Conservation (phyloP, 208 protist species). For the Crithidia thermophila region DNA sequence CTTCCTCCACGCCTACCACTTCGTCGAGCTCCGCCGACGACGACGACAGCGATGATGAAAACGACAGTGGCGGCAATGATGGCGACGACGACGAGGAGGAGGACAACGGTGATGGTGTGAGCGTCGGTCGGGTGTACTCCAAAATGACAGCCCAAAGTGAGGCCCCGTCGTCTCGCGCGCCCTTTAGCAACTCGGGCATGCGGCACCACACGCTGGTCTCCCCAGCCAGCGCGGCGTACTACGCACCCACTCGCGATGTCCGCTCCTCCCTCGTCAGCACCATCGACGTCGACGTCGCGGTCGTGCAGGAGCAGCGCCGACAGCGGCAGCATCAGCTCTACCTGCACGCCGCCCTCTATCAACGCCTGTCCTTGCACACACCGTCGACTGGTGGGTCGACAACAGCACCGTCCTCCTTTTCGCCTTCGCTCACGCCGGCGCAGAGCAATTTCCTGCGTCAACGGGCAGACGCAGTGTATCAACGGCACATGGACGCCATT, state of each 20-base stretch:
- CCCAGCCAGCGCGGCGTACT: not conserved
- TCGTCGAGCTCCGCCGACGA: not conserved
- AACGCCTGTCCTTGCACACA: not conserved
- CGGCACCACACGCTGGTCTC: not conserved
- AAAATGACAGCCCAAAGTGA: constrained; percentile 10
- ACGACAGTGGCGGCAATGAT: not conserved
- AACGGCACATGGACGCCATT: constrained; percentile 45
- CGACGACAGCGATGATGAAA: not conserved
- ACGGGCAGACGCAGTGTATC: constrained; percentile 21
- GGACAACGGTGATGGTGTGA: not conserved
- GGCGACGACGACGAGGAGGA: constrained; percentile 11
- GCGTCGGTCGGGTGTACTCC: not conserved
- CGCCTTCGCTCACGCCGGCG: not conserved
- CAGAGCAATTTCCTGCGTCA: constrained; percentile 12
- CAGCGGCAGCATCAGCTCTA: constrained; percentile 26
- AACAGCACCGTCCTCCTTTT: not conserved
- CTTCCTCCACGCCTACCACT: not conserved
- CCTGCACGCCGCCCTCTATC: constrained; percentile 20
- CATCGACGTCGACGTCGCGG: constrained; percentile 44
- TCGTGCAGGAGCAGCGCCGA: constrained; percentile 24
- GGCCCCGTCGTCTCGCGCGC: constrained; percentile 11
- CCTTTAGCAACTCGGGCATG: constrained; percentile 10
- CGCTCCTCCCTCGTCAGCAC: constrained; percentile 43
- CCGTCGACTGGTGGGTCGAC: not conserved
- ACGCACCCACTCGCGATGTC: constrained; percentile 29